phyloP scores from a whole-genome alignment of 495 filamentous ascomycete genomes.

The Podospora pseudoanserina region DNA sequence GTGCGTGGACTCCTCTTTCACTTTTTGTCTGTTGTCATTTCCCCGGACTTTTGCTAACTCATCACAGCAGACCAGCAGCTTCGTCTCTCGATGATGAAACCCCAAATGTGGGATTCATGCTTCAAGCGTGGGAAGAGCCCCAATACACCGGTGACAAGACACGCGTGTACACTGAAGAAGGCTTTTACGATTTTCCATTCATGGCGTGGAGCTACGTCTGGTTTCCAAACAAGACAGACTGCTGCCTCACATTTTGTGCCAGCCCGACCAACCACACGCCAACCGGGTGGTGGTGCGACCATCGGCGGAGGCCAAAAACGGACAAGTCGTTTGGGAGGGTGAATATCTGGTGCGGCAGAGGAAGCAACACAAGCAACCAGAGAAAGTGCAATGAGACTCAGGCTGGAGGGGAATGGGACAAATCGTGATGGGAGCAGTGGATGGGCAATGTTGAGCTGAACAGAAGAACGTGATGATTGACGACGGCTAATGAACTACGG shows the following conservation, averaged over 20 bases:
- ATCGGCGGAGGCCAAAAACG: constrained; percentile 9
- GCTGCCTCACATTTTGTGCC: constrained; percentile 30
- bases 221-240: constrained; percentile 19
- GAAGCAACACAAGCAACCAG: neutral
- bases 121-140: constrained; percentile 22
- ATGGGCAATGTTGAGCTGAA: neutral
- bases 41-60: neutral
- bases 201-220: constrained; percentile 25
- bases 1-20: neutral
- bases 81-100: neutral
- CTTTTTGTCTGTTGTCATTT: neutral
- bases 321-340: constrained; percentile 16
- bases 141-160: constrained; percentile 20
- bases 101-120: constrained; percentile 7
- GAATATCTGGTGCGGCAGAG: constrained; percentile 28
- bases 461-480: neutral
- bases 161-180: constrained; percentile 17
- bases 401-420: neutral
- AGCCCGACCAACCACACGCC: constrained; percentile 12
- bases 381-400: neutral
- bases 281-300: constrained; percentile 20
- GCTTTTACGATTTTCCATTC: constrained; percentile 25
- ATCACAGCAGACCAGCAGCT: neutral
- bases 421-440: neutral
- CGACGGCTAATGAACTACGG: neutral